A percentile compares a stretch with the other conserved stretches of the same genome.
Conservation (phyloP, 352 stramenopile genomes). For the Pythium brachiatum region DNA sequence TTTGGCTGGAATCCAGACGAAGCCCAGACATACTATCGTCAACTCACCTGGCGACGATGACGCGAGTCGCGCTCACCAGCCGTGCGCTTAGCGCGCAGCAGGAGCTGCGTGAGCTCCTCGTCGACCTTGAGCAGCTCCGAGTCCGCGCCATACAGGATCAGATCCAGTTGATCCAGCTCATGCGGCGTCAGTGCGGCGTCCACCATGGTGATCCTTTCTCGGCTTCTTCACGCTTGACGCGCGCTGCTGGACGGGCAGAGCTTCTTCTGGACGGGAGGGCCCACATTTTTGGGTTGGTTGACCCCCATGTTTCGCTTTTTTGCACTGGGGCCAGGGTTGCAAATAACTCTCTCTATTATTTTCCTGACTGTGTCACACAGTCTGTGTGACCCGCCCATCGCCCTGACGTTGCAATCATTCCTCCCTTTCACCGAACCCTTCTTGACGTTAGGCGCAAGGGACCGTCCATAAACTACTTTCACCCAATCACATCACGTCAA, state of each 20-base stretch:
- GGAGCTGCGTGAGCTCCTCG: conserved; percentile 18
- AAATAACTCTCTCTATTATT: too few relatives aligned
- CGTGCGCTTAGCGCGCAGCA: conserved; percentile 23
- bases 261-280: background rate
- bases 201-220: conserved; percentile 6
- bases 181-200: conserved; percentile 13
- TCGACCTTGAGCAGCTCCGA: conserved; percentile 11
- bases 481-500: background rate
- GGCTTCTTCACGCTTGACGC: background rate
- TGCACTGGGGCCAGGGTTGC: too few relatives aligned
- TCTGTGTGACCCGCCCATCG: too few relatives aligned
- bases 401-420: too few relatives aligned
- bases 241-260: background rate
- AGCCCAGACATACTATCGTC: too few relatives aligned
- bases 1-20: background rate
- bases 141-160: conserved; percentile 20
- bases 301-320: too few relatives aligned
- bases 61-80: conserved; percentile 18
- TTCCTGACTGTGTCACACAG: too few relatives aligned
- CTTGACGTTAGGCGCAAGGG: background rate
- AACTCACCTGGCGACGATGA: conserved; percentile 22
- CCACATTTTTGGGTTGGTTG: background rate
- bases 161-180: conserved; percentile 20
- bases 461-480: conserved; percentile 1
- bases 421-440: background rate